A percentile compares a stretch with the other conserved stretches of the same genome.
phyloP scores from a whole-genome alignment of 139 green algal genomes.

The Picochlorum sp. region DNA sequence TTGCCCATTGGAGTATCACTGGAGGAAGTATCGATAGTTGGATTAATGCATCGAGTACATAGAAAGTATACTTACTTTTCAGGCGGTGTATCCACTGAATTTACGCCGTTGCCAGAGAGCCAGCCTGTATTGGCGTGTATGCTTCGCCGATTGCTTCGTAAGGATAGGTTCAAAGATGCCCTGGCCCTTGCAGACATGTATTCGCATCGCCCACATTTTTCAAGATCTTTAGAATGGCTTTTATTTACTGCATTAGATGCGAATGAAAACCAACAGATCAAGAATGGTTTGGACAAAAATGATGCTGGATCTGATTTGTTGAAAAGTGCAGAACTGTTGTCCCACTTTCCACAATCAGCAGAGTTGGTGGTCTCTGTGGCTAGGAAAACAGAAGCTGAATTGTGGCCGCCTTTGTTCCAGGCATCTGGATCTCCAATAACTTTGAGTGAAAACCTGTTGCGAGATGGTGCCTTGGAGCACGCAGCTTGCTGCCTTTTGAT shows the following conservation, averaged over 20 bases:
- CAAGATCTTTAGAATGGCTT: slow-evolving; percentile 89
- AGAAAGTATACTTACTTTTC: slow-evolving; percentile 23
- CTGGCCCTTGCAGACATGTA: slow-evolving; percentile 49
- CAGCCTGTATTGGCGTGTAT: slow-evolving; percentile 91
- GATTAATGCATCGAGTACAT: slow-evolving; percentile 49
- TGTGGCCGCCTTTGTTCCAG: slow-evolving; percentile 89
- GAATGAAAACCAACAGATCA: slow-evolving; percentile 32
- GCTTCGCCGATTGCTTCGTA: slow-evolving; percentile 74
- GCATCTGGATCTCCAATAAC: slow-evolving; percentile 60
- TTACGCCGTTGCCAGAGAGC: slow-evolving; percentile 71
- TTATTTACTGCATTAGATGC: slow-evolving; percentile 87
- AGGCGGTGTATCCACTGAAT: slow-evolving; percentile 25
- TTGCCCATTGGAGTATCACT: slow-evolving; percentile 87
- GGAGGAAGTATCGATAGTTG: slow-evolving; percentile 77
- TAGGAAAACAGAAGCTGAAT: slow-evolving; percentile 85
- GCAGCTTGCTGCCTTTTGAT: slow-evolving; percentile 73
- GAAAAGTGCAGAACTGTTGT: slow-evolving; percentile 61
- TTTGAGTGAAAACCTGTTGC: slow-evolving; percentile 57
- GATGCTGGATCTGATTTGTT: slow-evolving; percentile 38
- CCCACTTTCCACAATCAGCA: slow-evolving; percentile 55
- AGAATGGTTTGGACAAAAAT: slow-evolving; percentile 3
- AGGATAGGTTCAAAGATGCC: slow-evolving; percentile 33
- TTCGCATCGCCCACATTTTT: slow-evolving; percentile 65
- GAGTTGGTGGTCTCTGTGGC: slow-evolving; percentile 88
- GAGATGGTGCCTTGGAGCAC: slow-evolving; percentile 39